Conservation (phyloP, 2,329 filamentous ascomycete genomes). For the Cladophialophora immunda region DNA sequence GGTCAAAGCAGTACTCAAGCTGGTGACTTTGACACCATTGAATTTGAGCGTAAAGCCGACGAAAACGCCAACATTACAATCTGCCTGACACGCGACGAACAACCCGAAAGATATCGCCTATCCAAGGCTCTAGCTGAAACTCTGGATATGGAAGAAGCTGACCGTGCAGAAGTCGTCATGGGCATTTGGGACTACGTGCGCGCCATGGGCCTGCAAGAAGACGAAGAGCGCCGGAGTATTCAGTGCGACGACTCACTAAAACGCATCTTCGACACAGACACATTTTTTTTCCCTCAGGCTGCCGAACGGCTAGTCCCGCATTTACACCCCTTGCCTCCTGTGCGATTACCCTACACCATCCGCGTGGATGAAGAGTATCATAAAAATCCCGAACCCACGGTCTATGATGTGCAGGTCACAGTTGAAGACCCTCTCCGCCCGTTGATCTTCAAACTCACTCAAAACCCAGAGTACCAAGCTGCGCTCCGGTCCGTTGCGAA, state of each 20-base stretch:
- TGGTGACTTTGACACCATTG: slow-evolving; percentile 86
- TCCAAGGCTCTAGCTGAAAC: slow-evolving; percentile 82
- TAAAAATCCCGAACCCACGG: slow-evolving; percentile 74
- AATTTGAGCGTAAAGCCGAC: slow-evolving; percentile 90
- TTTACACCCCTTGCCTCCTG: slow-evolving; percentile 78
- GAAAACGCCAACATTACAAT: slow-evolving; percentile 92
- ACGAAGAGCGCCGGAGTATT: slow-evolving; percentile 92
- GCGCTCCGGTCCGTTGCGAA: slow-evolving; percentile 78
- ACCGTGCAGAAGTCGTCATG: slow-evolving; percentile 86
- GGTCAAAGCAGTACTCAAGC: slow-evolving; percentile 63
- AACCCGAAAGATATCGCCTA: slow-evolving; percentile 82
- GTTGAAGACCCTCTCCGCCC: slow-evolving; percentile 82
- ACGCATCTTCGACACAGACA: slow-evolving; percentile 78
- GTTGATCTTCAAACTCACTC: slow-evolving; percentile 68
- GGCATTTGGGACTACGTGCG: slow-evolving; percentile 96
- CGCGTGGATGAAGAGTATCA: slow-evolving; percentile 88
- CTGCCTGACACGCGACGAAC: slow-evolving; percentile 84
- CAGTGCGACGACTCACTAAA: slow-evolving; percentile 85
- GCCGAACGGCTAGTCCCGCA: slow-evolving; percentile 81
- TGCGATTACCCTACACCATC: slow-evolving; percentile 90
- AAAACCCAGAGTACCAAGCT: slow-evolving; percentile 73
- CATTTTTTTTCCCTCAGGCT: slow-evolving; percentile 85
- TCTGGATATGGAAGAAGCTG: slow-evolving; percentile 85
- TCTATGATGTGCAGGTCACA: slow-evolving; percentile 88
- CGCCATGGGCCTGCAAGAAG: slow-evolving; percentile 84